These are phyloP conservation scores for Pilaira anomala DNA, from an alignment of 192 early-diverging fungal species.

Conservation along the genomic window DNA sequence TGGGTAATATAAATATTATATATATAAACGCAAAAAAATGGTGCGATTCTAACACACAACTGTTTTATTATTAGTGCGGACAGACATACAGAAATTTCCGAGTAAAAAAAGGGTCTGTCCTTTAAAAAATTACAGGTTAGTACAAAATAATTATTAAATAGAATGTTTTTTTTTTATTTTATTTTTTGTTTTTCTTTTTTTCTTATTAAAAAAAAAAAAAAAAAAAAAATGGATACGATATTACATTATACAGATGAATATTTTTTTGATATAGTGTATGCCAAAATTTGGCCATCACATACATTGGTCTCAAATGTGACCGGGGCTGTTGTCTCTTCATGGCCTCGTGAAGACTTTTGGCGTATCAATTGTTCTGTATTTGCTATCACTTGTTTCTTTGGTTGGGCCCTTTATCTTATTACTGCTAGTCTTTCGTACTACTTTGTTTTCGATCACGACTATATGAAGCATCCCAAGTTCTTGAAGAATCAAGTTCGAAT, in stretches of 20 bases:
- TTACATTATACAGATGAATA: slow-evolving; percentile 62
- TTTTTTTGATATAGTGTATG: slow-evolving; percentile 62
- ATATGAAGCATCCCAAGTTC: slow-evolving; percentile 92
- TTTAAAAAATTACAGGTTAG: too few relatives aligned
- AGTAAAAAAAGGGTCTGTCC: neutral
- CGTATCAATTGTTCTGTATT: slow-evolving; percentile 77
- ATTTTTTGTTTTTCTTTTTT: too few relatives aligned
- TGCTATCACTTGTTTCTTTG: slow-evolving; percentile 68
- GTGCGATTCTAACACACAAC: neutral
- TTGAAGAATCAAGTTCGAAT: slow-evolving; percentile 84
- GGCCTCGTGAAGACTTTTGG: slow-evolving; percentile 58
- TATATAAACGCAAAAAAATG: too few relatives aligned
- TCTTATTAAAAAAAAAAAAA: too few relatives aligned
- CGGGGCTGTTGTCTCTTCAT: slow-evolving; percentile 32
- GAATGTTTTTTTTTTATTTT: too few relatives aligned
- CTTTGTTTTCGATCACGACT: slow-evolving; percentile 83
- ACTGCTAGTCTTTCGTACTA: slow-evolving; percentile 77
- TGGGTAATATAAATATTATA: too few relatives aligned
- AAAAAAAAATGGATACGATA: slow-evolving; percentile 66
- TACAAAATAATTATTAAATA: too few relatives aligned
- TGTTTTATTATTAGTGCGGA: neutral
- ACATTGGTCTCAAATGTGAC: slow-evolving; percentile 36
- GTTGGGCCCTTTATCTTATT: slow-evolving; percentile 76
- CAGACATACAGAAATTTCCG: slow-evolving; percentile 1
- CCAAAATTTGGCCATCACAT: slow-evolving; percentile 42